Evolutionary conservation across 176 grass and related monocot species (phyloP), one percentile per base, ranked within the genome.

Genomic region (Pharus latifolius): DNA sequence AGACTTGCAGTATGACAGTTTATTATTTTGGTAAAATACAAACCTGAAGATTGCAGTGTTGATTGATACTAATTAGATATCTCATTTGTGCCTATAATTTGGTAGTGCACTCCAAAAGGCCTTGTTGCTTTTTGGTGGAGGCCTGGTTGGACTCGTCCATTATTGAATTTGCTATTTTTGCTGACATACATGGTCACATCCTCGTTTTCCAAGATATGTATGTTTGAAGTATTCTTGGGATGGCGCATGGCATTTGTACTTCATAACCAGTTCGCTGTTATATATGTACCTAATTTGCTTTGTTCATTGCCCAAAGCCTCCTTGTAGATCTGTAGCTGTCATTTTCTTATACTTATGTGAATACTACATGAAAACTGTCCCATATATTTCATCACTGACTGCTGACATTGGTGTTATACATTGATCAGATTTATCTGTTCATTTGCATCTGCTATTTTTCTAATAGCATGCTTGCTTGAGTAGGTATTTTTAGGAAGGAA

Each of bases 401-500:
- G 10, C 15, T 19, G 27, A 3, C 24, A 32, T 63, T 51, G 2
- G 56, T 55, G 46, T 52, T 35, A 26, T 5, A 28, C 6, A 57
- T 10, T 19, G 15, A 1, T 28, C 5, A 9, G n/a, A n/a, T n/a
- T n/a, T 55, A 24, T 3, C 42, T 73, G 7, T 46, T 32, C 10
- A 59, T 63, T 6, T 44, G 15, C 56, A 11, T 27, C 15, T 63
- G 7, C 31, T 65, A 29, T 71, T 76, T 71, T 76, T 81, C 65
- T 80, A 64, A 80, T 25, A 56, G 56, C 4, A 57, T 28, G 49
- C 33, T 44, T 76, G 48, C 7, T 57, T 76, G 31, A 26, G 0
- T 56, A 99, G 95, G 84, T 72, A 60, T 78, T 80, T 43, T 28
- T 91, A 27, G 77, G 48, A 64, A 94, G 69, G 81, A 98, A 85